These are phyloP conservation scores for Tulasnella sp. DNA, from an alignment of 768 basidiomycete genomes.

Conservation along the genomic window DNA sequence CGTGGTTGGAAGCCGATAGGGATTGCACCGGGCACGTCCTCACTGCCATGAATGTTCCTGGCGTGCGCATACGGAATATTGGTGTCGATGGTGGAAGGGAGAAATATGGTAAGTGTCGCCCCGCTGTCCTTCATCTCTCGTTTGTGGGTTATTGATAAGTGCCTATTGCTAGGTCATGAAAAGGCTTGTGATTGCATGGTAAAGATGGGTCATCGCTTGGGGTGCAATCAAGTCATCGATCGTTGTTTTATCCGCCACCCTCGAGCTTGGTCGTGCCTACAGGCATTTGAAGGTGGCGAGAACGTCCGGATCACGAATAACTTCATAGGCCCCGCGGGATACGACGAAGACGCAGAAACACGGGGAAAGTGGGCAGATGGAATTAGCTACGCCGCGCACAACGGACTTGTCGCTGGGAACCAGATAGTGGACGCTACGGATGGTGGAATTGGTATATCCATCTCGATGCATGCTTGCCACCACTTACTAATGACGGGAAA, in stretches of 20 bases:
- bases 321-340: constrained; percentile 19
- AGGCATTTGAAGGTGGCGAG: constrained; percentile 21
- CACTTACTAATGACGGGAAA: not conserved
- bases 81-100: constrained; percentile 21
- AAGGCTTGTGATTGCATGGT: constrained; percentile 20
- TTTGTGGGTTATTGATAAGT: not conserved
- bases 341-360: constrained; percentile 15
- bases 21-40: constrained; percentile 18
- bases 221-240: constrained; percentile 21
- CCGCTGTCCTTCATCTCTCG: not conserved
- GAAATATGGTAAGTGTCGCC: constrained; percentile 15
- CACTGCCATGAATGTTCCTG: constrained; percentile 13
- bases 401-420: constrained; percentile 22
- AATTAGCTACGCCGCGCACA: constrained; percentile 19
- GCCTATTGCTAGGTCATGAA: not conserved
- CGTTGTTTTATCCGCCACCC: constrained; percentile 21
- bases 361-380: constrained; percentile 21
- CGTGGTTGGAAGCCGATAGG: constrained; percentile 19
- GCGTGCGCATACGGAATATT: constrained; percentile 21
- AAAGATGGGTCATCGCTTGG: constrained; percentile 18
- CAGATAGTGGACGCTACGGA: constrained; percentile 21
- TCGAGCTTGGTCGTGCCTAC: constrained; percentile 22
- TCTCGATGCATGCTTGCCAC: not conserved
- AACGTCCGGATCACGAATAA: constrained; percentile 10
- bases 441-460: constrained; percentile 20